These are phyloP conservation scores for Claviceps sp. DNA, from an alignment of 2,329 filamentous ascomycete species.

Conservation along the genomic window DNA sequence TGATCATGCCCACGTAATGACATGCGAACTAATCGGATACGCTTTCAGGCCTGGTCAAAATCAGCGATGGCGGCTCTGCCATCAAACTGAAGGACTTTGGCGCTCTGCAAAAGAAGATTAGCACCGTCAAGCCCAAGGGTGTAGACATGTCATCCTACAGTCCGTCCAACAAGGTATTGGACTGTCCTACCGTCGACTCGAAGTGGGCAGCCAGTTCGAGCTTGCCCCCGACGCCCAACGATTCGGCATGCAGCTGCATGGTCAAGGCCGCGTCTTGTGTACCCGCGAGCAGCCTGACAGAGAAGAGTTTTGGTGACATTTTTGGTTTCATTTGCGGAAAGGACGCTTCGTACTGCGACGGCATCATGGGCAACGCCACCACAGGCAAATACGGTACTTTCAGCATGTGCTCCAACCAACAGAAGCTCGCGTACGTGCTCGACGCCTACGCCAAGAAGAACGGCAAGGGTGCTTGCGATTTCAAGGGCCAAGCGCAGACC, in stretches of 20 bases:
- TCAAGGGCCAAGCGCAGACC: constrained; percentile 50
- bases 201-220: constrained; percentile 51
- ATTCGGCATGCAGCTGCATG: constrained; percentile 78
- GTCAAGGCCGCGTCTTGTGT: constrained; percentile 58
- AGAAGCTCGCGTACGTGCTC: constrained; percentile 62
- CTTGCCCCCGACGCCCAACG: constrained; percentile 74
- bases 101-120: constrained; percentile 56
- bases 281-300: constrained; percentile 42
- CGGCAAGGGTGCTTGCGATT: constrained; percentile 48
- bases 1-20: not conserved
- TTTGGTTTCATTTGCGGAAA: constrained; percentile 64
- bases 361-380: constrained; percentile 40
- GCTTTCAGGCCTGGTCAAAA: constrained; percentile 47
- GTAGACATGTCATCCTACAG: constrained; percentile 56
- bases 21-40: not conserved
- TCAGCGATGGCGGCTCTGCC: constrained; percentile 40
- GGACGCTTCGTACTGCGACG: constrained; percentile 43
- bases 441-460: constrained; percentile 57
- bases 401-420: constrained; percentile 57
- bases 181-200: constrained; percentile 54
- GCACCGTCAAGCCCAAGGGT: constrained; percentile 50
- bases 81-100: constrained; percentile 62
- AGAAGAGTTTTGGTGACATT: constrained; percentile 49
- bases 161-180: constrained; percentile 56
- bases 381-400: constrained; percentile 53